Evolutionary conservation across 163 green algal species (phyloP), one percentile per base, ranked within the genome.

Genomic region (Chlamydomonas reinhardtii): DNA sequence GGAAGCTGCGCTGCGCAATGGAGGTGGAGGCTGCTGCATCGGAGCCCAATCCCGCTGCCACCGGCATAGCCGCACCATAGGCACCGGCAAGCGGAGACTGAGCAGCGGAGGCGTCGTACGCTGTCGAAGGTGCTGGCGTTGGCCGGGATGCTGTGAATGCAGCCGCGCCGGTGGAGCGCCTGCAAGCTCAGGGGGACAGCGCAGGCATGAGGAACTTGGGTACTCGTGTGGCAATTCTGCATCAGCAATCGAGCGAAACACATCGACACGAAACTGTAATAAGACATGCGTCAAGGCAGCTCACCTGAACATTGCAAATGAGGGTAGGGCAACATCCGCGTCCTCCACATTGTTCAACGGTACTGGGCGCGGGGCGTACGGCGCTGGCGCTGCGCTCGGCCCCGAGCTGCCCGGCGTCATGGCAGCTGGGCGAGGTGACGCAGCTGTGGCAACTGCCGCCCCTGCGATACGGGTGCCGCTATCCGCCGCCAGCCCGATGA

Each of bases 301-400:
- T 9, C 31, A 86, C 80, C 70, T 86, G 70, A 86, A 86, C 4
- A 70, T 37, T 0, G 80, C 71, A 65, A 86, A 86, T 8, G 80
- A 86, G 3, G 80, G 80, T 29, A 86, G 80, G 35, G 35, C 80
- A 25, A 86, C 34, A 2, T 86, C 80, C 25, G 34, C 59, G 5
- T 73, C 80, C 17, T 86, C 80, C 16, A 86, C 56, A 52, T 77
- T 48, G 29, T n/a, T 61, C 70, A 77, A 20, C 0, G 68, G 68
- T 8, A 77, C 24, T 9, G 79, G 17, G 20, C 76, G 73, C 15
- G 52, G 54, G 19, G 32, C 34, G 16, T 27, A 37, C 12, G 35
- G 76, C 64, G 31, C 15, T 3, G 37, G 35, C 25, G 14, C 48
- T 20, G 48, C 48, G 19, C 48, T 14, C 48, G 19, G 9, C 48